These are phyloP conservation scores for Glycine latifolia DNA, from an alignment of 306 rosid genomes.

Conservation along the genomic window DNA sequence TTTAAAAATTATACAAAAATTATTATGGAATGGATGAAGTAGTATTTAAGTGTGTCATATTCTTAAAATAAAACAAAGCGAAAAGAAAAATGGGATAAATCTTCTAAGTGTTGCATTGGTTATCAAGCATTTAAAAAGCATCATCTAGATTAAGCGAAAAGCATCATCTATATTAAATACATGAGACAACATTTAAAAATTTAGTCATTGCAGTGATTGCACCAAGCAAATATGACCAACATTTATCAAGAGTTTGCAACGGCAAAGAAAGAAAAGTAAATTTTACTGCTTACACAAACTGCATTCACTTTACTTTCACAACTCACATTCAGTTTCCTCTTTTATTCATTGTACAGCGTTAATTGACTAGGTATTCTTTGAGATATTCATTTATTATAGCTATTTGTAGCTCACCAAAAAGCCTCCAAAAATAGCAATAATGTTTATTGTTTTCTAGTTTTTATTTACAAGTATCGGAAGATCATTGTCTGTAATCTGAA, in stretches of 20 bases:
- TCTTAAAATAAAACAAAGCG: not conserved
- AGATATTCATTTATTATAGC: not conserved
- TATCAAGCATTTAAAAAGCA: not conserved
- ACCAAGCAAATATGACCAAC: not conserved
- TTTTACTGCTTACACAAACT: not conserved
- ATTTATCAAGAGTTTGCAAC: not conserved
- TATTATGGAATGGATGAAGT: no score
- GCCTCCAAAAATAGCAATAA: not conserved
- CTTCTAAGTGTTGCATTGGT: not conserved
- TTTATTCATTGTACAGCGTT: not conserved
- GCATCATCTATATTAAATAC: not conserved
- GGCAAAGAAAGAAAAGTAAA: not conserved
- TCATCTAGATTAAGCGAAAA: not conserved
- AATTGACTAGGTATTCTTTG: not conserved
- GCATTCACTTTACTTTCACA: not conserved
- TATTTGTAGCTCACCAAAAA: not conserved
- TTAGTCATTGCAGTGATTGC: not conserved
- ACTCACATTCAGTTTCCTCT: constrained; percentile 9
- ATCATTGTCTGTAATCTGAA: not conserved
- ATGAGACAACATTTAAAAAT: not conserved
- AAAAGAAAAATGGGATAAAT: not conserved
- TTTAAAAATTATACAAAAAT: no score
- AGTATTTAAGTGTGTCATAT: not conserved
- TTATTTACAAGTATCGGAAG: not conserved
- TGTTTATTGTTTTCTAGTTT: not conserved